Conservation (phyloP, 179 eudicot species). For the Dionaea muscipula region DNA sequence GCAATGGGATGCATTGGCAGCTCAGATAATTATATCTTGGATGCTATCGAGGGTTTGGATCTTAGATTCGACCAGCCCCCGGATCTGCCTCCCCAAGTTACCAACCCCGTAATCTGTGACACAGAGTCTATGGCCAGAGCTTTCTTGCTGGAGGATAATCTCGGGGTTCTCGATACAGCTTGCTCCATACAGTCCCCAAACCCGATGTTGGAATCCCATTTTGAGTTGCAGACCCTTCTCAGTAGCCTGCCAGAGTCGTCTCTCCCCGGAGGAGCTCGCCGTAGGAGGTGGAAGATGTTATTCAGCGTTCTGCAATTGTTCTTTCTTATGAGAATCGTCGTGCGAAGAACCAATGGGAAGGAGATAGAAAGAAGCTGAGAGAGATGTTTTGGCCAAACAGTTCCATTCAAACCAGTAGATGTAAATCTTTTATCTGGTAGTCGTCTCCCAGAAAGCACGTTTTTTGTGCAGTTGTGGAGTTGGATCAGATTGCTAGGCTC, state of each 20-base stretch:
- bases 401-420: conserved; percentile 11
- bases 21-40: conserved; percentile 39
- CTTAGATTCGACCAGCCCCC: conserved; percentile 32
- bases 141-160: conserved; percentile 36
- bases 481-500: not conserved
- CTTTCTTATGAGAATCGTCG: conserved; percentile 37
- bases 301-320: conserved; percentile 45
- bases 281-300: conserved; percentile 62
- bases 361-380: conserved; percentile 11
- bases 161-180: conserved; percentile 32
- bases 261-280: conserved; percentile 31
- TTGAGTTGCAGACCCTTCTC: conserved; percentile 26
- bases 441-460: not conserved
- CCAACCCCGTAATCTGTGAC: conserved; percentile 32
- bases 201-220: conserved; percentile 25
- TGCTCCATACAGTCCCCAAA: conserved; percentile 28
- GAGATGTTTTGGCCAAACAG: not conserved
- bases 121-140: conserved; percentile 32
- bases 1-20: conserved; percentile 30
- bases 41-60: conserved; percentile 31
- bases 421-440: conserved; percentile 11
- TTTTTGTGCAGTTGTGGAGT: conserved; percentile 13
- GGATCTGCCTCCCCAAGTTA: conserved; percentile 27
- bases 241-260: conserved; percentile 18
- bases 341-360: conserved; percentile 18